Conservation (phyloP, 345 rosid genomes). For the Garcia nutans region DNA sequence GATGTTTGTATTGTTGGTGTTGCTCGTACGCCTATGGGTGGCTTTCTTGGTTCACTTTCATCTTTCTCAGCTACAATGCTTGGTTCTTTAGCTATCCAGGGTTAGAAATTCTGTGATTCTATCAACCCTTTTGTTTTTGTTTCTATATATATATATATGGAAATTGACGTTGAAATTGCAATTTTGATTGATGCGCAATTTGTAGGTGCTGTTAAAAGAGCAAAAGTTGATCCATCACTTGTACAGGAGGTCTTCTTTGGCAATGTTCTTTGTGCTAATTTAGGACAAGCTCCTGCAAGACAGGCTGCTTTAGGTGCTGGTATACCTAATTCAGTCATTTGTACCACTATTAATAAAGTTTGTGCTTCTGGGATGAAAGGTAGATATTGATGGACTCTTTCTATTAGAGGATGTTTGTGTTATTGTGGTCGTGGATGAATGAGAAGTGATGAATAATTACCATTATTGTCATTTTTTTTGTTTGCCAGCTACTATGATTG, state of each 20-base stretch:
- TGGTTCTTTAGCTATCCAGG: conserved; percentile 25
- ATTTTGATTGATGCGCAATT: neutral
- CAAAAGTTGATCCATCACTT: conserved; percentile 80
- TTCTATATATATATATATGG: neutral
- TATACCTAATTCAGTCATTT: conserved; percentile 30
- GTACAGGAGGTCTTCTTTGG: conserved; percentile 95
- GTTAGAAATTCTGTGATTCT: neutral
- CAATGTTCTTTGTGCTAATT: conserved; percentile 92
- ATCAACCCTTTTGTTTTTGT: neutral
- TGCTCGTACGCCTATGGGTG: conserved; percentile 35
- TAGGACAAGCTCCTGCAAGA: conserved; percentile 98
- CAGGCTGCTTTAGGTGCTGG: conserved; percentile 93
- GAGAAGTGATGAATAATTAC: neutral
- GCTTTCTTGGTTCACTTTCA: conserved; percentile 35
- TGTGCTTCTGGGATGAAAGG: conserved; percentile 38
- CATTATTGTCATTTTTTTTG: neutral
- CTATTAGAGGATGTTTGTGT: neutral
- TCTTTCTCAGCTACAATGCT: conserved; percentile 33
- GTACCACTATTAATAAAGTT: conserved; percentile 37
- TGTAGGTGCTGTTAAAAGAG: conserved; percentile 66
- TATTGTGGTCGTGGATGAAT: neutral
- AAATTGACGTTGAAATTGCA: neutral
- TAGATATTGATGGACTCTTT: neutral
- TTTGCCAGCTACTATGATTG: conserved; percentile 79
- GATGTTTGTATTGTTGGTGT: conserved; percentile 33